A percentile compares a stretch with the other conserved stretches of the same genome.
These are phyloP conservation scores for Starmerella floricola DNA, from an alignment of 805 yeast species.

Conservation along the genomic window DNA sequence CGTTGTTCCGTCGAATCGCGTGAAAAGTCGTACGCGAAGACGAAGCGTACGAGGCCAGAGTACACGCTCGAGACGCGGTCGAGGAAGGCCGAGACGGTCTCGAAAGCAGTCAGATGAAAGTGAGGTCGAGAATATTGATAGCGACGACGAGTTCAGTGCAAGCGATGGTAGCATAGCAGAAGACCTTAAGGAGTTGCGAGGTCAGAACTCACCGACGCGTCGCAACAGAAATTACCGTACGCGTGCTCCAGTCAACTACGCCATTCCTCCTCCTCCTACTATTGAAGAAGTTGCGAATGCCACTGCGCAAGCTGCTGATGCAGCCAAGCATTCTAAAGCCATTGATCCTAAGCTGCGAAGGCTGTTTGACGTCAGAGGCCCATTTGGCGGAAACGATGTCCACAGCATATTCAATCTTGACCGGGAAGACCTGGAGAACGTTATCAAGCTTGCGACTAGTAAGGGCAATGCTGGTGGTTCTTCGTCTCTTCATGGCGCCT, in stretches of 20 bases:
- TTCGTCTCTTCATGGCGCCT: too few relatives aligned
- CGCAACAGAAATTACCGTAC: conserved; percentile 17
- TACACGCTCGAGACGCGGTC: background rate
- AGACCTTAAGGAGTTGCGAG: conserved; percentile 20
- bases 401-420: conserved; percentile 46
- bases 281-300: conserved; percentile 20
- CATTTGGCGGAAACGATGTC: conserved; percentile 94
- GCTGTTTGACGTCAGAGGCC: conserved; percentile 87
- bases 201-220: conserved; percentile 14
- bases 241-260: conserved; percentile 23
- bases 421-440: conserved; percentile 11
- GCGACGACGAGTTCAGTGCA: conserved; percentile 15
- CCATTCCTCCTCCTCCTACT: conserved; percentile 24
- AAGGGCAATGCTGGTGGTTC: too few relatives aligned
- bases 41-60: background rate
- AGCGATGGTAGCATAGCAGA: conserved; percentile 18
- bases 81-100: background rate
- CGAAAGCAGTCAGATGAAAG: background rate
- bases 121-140: conserved; percentile 1
- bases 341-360: conserved; percentile 37
- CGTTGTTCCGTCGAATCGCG: conserved; percentile 2
- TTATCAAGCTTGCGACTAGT: too few relatives aligned
- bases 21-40: background rate
- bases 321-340: background rate
- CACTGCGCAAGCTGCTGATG: conserved; percentile 9